Evolutionary conservation across 2,329 filamentous ascomycete species (phyloP).

Genomic region (Aspergillus sp.): DNA sequence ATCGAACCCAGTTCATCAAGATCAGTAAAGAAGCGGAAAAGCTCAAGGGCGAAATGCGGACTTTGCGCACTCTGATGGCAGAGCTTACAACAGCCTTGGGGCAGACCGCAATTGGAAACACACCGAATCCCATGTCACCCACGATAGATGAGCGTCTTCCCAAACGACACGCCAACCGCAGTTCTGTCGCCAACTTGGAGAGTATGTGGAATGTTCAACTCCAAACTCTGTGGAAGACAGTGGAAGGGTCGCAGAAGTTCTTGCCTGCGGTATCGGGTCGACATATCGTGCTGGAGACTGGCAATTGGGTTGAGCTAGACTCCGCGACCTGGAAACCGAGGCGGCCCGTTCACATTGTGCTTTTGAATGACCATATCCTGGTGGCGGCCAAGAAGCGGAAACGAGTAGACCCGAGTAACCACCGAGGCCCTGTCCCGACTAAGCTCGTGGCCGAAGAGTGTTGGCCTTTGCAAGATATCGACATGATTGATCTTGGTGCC

Average conservation of each 20-base stretch:
- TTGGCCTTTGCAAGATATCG: slow-evolving; percentile 88
- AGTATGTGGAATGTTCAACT: slow-evolving; percentile 64
- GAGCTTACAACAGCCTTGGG: slow-evolving; percentile 73
- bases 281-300: slow-evolving; percentile 89
- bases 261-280: slow-evolving; percentile 84
- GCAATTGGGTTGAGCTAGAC: slow-evolving; percentile 92
- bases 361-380: slow-evolving; percentile 91
- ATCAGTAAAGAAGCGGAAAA: slow-evolving; percentile 99
- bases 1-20: slow-evolving; percentile 96
- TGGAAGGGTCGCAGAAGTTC: slow-evolving; percentile 98
- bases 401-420: slow-evolving; percentile 62
- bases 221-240: slow-evolving; percentile 86
- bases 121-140: slow-evolving; percentile 51
- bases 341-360: slow-evolving; percentile 81
- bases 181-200: slow-evolving; percentile 74
- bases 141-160: slow-evolving; percentile 47
- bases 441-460: slow-evolving; percentile 92
- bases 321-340: slow-evolving; percentile 95
- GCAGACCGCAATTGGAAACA: slow-evolving; percentile 41
- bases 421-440: slow-evolving; percentile 46
- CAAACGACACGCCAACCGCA: slow-evolving; percentile 69
- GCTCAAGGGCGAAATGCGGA: slow-evolving; percentile 92
- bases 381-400: slow-evolving; percentile 92
- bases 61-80: slow-evolving; percentile 82
- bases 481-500: slow-evolving; percentile 78